Percentiles rank a stretch among this genome's conserved stretches.
Evolutionary conservation across 1,284 basidiomycete genomes (phyloP).

Genomic region (Boletus smithii): DNA sequence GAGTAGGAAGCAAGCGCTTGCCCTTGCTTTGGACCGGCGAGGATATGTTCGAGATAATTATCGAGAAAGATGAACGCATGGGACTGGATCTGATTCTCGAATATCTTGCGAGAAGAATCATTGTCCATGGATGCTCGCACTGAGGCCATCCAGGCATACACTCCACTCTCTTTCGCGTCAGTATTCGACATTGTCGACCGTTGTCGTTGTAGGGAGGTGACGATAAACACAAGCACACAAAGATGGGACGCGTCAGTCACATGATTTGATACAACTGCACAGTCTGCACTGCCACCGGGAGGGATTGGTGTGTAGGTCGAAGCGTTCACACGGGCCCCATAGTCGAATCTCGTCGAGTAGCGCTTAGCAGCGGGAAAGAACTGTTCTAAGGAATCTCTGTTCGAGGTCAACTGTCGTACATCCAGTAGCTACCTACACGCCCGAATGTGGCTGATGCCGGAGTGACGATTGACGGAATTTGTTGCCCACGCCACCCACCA

Average conservation of each 20-base stretch:
- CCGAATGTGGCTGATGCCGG: too few species aligned
- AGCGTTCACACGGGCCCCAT: too few species aligned
- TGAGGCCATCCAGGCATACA: conserved; percentile 61
- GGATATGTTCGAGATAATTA: conserved; percentile 70
- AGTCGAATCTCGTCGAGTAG: too few species aligned
- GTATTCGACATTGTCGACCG: conserved; percentile 14
- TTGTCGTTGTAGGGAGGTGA: not conserved
- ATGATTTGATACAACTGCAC: conserved; percentile 19
- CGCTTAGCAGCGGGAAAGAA: too few species aligned
- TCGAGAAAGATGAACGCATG: conserved; percentile 76
- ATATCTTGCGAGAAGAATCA: conserved; percentile 64
- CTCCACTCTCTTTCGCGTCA: conserved; percentile 28
- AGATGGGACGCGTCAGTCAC: conserved; percentile 28
- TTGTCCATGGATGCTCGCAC: conserved; percentile 65
- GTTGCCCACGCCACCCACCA: too few species aligned
- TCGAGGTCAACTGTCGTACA: too few species aligned
- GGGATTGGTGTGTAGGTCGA: too few species aligned
- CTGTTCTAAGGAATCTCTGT: too few species aligned
- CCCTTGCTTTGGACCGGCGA: conserved; percentile 63
- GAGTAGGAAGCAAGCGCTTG: conserved; percentile 25
- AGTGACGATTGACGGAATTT: too few species aligned
- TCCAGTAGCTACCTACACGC: too few species aligned
- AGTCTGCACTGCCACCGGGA: too few species aligned
- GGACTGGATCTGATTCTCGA: conserved; percentile 68
- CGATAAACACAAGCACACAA: conserved; percentile 19